Base-by-base conservation (phyloP, 352 stramenopile species). In the Phytophthora boehmeriae region DNA sequence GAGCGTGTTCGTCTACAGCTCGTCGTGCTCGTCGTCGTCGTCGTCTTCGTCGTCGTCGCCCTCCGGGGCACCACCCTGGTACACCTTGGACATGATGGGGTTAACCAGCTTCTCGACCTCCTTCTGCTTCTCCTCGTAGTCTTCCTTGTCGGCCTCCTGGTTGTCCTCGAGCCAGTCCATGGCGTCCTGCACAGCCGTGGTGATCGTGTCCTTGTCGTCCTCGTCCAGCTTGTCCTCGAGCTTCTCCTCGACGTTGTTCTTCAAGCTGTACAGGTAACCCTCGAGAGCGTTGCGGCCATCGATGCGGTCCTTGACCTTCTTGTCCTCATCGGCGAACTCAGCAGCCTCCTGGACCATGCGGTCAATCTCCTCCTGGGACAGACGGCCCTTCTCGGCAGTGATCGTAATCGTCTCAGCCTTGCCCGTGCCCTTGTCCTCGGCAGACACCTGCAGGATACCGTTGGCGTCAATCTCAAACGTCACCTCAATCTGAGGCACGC, bases 111-210 rank as follows among this genome's bases (percentile, higher is more conserved):
- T 95, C 86, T 99, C 97, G 28, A 99, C 88, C 80, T 99, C 97
- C 86, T 99, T 99, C 78, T 99, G 95, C 89, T 99, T 98, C n/a
- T 59, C 86, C 60, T 95, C 86, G 62, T 96, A 99, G 71, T 99
- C 97, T 22, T 99, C 97, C 78, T 98, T 98, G 66, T 99, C 95
- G n/a, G 93, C 91, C 76, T 99, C 96, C 73, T 97, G 86, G 84
- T 99, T 98, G 74, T 98, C 95, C 68, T 99, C 98, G 36, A 99
- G 84, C 98, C 98, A 99, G 77, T 99, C 97, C 78, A 99, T 92
- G 59, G 93, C 95, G 59, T 99, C 97, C 68, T 99, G 92, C 56
- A 99, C 96, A 16, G 94, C 90, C 59, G 96, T 96, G 53, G 88
- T 57, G 35, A 92, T 70, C 2, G 71, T 80, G 56, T 96, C 87